Evolutionary conservation across 2,329 filamentous ascomycete species (phyloP).

Genomic region (Onygenales sp.): DNA sequence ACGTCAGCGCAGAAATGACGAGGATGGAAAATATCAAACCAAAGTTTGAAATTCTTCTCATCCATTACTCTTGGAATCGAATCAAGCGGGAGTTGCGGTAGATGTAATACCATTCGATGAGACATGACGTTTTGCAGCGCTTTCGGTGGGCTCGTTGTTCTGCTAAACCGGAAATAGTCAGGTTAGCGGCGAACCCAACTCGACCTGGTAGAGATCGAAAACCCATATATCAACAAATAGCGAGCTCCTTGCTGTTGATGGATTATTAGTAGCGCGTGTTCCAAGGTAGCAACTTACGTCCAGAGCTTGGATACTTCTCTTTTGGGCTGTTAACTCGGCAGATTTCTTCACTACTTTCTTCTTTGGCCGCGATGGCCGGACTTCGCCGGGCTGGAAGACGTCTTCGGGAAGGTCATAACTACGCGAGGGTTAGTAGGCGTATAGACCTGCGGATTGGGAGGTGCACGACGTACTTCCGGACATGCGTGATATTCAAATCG

Average conservation of each 20-base stretch:
- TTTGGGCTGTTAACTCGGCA: constrained; percentile 23
- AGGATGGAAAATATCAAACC: constrained; percentile 1
- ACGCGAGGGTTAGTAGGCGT: constrained; percentile 11
- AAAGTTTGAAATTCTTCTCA: constrained; percentile 1
- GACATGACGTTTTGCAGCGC: constrained; percentile 10
- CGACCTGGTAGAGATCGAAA: not conserved
- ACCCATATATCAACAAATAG: not conserved
- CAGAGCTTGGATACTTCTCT: constrained; percentile 30
- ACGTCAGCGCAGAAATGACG: not conserved
- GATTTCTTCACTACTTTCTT: constrained; percentile 40
- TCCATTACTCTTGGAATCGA: not conserved
- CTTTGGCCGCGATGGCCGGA: constrained; percentile 51
- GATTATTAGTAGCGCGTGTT: constrained; percentile 2
- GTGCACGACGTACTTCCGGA: constrained; percentile 61
- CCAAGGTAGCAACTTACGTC: constrained; percentile 29
- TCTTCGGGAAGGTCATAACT: constrained; percentile 79
- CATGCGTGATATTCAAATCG: constrained; percentile 70
- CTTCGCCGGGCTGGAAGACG: constrained; percentile 72
- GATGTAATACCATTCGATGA: constrained; percentile 12
- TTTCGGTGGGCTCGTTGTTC: constrained; percentile 8
- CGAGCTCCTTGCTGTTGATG: not conserved
- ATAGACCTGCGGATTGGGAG: not conserved
- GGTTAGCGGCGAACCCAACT: constrained; percentile 7
- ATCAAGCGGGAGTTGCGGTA: constrained; percentile 7
- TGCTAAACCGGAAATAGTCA: constrained; percentile 2